Evolutionary conservation across 208 protist species (phyloP).

Genomic region (Leishmania braziliensis): DNA sequence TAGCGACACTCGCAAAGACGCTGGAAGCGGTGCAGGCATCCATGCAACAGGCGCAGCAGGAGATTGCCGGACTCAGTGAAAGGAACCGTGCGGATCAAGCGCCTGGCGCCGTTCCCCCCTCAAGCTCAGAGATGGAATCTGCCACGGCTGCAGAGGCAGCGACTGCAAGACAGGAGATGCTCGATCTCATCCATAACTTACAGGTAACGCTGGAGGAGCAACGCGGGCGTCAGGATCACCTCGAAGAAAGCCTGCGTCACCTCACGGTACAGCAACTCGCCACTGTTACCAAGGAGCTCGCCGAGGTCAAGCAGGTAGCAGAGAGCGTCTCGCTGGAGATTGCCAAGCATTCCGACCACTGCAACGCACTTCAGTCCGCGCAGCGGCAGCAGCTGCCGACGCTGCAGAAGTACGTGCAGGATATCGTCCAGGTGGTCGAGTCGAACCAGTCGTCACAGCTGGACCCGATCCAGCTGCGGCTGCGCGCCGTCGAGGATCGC

Average conservation of each 20-base stretch:
- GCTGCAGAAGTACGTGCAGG: constrained; percentile 33
- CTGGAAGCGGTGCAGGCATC: constrained; percentile 6
- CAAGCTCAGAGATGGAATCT: background rate
- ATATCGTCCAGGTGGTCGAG: constrained; percentile 27
- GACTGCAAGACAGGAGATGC: background rate
- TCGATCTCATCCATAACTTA: background rate
- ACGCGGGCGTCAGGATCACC: background rate
- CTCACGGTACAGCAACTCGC: constrained; percentile 8
- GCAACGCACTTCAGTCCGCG: constrained; percentile 10
- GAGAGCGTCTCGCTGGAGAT: constrained; percentile 3
- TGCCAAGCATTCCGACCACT: constrained; percentile 13
- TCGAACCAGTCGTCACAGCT: constrained; percentile 14
- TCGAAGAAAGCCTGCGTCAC: background rate
- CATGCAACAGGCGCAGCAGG: constrained; percentile 3
- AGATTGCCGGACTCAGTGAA: background rate
- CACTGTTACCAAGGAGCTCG: constrained; percentile 4
- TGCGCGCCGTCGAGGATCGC: constrained; percentile 28
- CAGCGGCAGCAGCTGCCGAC: constrained; percentile 35
- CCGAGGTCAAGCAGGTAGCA: constrained; percentile 4
- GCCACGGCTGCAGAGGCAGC: background rate
- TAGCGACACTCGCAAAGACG: background rate
- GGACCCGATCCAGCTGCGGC: constrained; percentile 21
- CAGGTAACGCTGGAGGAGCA: constrained; percentile 4
- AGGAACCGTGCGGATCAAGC: background rate
- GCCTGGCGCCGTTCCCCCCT: background rate